Evolutionary conservation across 208 protist species (phyloP).

Genomic region (Leishmania major): DNA sequence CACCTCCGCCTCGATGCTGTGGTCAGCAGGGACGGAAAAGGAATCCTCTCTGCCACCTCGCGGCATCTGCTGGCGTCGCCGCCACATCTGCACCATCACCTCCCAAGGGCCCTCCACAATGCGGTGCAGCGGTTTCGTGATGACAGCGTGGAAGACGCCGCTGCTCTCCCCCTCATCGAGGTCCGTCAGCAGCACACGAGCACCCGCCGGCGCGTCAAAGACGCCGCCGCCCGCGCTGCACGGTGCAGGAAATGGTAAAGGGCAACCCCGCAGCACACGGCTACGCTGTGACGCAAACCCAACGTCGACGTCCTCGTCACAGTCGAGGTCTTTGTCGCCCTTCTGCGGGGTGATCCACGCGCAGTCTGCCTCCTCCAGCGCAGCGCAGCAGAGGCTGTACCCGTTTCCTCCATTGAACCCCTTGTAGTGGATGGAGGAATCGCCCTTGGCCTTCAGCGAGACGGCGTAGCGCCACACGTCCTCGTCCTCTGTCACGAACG

Average conservation of each 20-base stretch:
- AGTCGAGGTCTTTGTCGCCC: constrained; percentile 25
- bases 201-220: not conserved
- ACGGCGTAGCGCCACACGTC: constrained; percentile 66
- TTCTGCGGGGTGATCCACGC: constrained; percentile 39
- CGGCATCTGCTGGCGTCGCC: constrained; percentile 19
- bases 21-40: not conserved
- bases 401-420: constrained; percentile 67
- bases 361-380: constrained; percentile 36
- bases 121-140: constrained; percentile 73
- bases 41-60: not conserved
- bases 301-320: constrained; percentile 13
- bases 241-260: constrained; percentile 23
- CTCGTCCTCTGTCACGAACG: constrained; percentile 26
- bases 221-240: not conserved
- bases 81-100: constrained; percentile 57
- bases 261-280: constrained; percentile 28
- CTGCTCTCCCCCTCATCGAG: constrained; percentile 15
- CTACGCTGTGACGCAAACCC: not conserved
- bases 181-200: constrained; percentile 24
- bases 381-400: constrained; percentile 84
- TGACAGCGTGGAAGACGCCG: constrained; percentile 31
- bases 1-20: constrained; percentile 34
- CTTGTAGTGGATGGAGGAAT: constrained; percentile 69
- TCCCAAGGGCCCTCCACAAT: constrained; percentile 55
- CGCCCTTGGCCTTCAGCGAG: constrained; percentile 34